Evolutionary conservation across 495 filamentous ascomycete species (phyloP), one percentile per base, ranked within the genome.

Genomic region (Chaetomium tenue): DNA sequence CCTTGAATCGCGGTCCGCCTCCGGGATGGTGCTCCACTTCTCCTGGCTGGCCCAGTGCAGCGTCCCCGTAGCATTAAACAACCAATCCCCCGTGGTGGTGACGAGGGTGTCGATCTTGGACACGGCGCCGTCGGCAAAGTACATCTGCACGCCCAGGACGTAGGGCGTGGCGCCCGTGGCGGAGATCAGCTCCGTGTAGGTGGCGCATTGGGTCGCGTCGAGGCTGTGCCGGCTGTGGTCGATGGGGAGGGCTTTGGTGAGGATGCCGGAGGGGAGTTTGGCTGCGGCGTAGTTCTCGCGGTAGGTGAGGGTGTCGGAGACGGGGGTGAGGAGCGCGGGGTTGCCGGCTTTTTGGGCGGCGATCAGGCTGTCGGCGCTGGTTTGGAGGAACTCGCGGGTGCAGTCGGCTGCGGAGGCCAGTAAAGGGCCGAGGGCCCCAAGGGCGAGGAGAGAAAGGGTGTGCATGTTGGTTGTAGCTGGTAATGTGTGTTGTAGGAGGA

Each of bases 31-130:
- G 28, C 69, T 69, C 82, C 81, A 84, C 46, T 73, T 68, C 67
- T 81, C 78, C 4, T 69, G 54, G 16, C 68, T 63, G 6, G 80
- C 77, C 71, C 77, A 82, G 20, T 73, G 61, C 46, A 80, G 76
- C 18, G 82, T 83, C n/a, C 76, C 75, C 16, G 77, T 77, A 1
- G 81, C 81, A 66, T 83, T 80, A 73, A 83, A 83, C 15, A 79
- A 71, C 81, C 81, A 82, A 65, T 79, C 74, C 52, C 77, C 77
- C 15, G 72, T 72, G 25, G 74, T 74, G 11, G 76, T 77, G 52
- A 77, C 73, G 20, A 84, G 72, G 4, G 74, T 67, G 67, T 82
- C 82, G 40, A 82, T 70, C 62, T 76, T 75, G 37, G 67, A 60
- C 15, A 80, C 60, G 23, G 58, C 67, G 22, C 52, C 65, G 33